Conservation (phyloP, 345 rosid species). For the Gossypium turneri region DNA sequence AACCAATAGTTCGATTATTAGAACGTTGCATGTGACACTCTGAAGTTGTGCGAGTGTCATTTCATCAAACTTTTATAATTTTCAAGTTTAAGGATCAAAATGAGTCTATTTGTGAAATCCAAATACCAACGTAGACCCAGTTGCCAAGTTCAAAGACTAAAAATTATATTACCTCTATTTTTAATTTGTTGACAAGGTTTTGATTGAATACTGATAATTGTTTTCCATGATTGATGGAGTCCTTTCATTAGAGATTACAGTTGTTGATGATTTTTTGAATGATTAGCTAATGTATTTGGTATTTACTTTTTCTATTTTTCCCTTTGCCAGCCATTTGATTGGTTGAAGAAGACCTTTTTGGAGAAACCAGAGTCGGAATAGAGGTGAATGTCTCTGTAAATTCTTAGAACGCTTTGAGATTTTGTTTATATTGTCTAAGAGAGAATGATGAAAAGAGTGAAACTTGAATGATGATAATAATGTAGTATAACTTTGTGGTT, state of each 20-base stretch:
- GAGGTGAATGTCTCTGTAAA: conserved; percentile 10
- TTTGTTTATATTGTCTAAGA: conserved; percentile 17
- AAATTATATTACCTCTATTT: too few species aligned
- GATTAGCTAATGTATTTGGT: not conserved
- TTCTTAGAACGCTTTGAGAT: not conserved
- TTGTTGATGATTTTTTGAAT: not conserved
- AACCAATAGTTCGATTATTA: too few species aligned
- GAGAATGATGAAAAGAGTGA: not conserved
- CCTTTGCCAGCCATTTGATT: conserved; percentile 66
- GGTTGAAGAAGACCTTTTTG: conserved; percentile 81
- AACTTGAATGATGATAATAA: conserved; percentile 31
- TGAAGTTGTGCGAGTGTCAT: not conserved
- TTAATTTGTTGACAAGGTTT: too few species aligned
- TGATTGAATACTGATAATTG: not conserved
- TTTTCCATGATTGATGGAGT: not conserved
- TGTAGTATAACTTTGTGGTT: conserved; percentile 10
- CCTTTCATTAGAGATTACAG: too few species aligned
- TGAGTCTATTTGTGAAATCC: too few species aligned
- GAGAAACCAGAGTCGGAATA: conserved; percentile 39
- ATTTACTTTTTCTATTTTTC: not conserved
- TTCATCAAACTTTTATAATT: too few species aligned
- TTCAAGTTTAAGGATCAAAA: too few species aligned
- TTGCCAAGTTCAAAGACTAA: too few species aligned
- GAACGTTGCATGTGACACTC: not conserved
- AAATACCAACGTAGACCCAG: accelerated